Evolutionary conservation across 768 basidiomycete genomes (phyloP).

Genomic region (Pleurotus tuoliensis): DNA sequence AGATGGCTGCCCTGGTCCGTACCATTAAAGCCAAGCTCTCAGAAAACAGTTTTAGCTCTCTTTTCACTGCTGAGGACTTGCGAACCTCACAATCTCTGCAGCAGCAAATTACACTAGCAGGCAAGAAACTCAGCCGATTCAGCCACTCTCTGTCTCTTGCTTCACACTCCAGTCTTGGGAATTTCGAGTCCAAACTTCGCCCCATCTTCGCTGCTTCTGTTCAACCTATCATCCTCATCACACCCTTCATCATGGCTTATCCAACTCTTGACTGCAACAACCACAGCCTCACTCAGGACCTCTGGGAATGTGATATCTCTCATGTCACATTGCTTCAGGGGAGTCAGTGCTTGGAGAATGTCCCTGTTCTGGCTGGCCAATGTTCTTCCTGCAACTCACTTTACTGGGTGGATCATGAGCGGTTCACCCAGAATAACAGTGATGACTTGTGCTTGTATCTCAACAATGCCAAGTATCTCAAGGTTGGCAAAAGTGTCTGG

Average conservation of each 20-base stretch:
- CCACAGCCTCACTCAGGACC: slow-evolving; percentile 3
- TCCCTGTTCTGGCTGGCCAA: slow-evolving; percentile 12
- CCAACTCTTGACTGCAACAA: slow-evolving; percentile 10
- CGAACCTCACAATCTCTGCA: too few species aligned
- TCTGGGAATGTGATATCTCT: slow-evolving; percentile 13
- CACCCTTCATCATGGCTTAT: slow-evolving; percentile 12
- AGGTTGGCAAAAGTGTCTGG: too few species aligned
- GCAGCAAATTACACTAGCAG: too few species aligned
- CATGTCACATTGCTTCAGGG: slow-evolving; percentile 16
- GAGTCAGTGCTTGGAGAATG: slow-evolving; percentile 8
- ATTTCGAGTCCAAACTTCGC: neutral
- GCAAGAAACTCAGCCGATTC: too few species aligned
- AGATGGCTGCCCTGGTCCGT: too few species aligned
- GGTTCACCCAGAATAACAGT: neutral
- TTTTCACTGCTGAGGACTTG: too few species aligned
- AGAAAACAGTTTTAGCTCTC: too few species aligned
- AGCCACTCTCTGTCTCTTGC: too few species aligned
- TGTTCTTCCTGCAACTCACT: slow-evolving; percentile 12
- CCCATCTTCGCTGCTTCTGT: neutral
- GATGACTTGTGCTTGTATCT: slow-evolving; percentile 1
- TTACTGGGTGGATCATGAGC: slow-evolving; percentile 15
- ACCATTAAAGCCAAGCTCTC: too few species aligned
- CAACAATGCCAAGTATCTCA: neutral
- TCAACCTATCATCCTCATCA: slow-evolving; percentile 12
- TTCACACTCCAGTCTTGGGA: too few species aligned